Percentiles rank a stretch among this genome's conserved stretches.
Conservation (phyloP, 139 green algal genomes). For the Auxenochlorella pyrenoidosa region DNA sequence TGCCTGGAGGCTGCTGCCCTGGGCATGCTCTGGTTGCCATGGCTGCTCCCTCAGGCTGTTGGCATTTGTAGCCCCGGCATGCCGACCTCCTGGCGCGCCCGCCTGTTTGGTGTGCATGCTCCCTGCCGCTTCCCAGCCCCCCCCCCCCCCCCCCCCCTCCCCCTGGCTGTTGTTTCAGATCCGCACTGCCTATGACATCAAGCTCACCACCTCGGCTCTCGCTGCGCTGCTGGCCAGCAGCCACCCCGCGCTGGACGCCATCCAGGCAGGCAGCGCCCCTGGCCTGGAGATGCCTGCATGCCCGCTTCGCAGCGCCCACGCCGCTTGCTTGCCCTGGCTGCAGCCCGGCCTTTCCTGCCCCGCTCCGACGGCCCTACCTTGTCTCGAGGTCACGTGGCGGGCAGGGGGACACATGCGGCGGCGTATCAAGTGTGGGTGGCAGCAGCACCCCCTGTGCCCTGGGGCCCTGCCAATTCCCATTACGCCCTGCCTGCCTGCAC, state of each 20-base stretch:
- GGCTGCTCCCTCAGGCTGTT: background rate
- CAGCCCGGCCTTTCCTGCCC: background rate
- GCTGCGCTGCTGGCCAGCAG: constrained; percentile 53
- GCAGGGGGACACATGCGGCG: too few species aligned
- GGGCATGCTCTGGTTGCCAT: background rate
- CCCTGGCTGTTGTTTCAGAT: background rate
- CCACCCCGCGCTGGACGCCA: constrained; percentile 46
- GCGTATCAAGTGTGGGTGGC: too few species aligned
- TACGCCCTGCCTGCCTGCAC: background rate
- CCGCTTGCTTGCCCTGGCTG: background rate
- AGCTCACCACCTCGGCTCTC: constrained; percentile 66
- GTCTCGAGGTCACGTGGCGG: too few species aligned
- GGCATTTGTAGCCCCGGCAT: too few species aligned
- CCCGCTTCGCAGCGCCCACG: background rate
- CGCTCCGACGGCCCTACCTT: too few species aligned
- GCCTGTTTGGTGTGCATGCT: background rate
- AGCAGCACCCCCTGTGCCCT: background rate
- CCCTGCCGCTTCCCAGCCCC: too few species aligned
- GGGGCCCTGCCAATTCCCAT: background rate
- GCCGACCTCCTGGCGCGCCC: too few species aligned
- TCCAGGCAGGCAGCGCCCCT: constrained; percentile 48
- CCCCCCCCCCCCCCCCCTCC: background rate
- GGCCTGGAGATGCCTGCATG: too few species aligned
- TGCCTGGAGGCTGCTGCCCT: background rate
- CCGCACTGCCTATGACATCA: constrained; percentile 68